Base-by-base conservation (phyloP, 1,139 yeast species). In the Yamadazyma diospyri region DNA sequence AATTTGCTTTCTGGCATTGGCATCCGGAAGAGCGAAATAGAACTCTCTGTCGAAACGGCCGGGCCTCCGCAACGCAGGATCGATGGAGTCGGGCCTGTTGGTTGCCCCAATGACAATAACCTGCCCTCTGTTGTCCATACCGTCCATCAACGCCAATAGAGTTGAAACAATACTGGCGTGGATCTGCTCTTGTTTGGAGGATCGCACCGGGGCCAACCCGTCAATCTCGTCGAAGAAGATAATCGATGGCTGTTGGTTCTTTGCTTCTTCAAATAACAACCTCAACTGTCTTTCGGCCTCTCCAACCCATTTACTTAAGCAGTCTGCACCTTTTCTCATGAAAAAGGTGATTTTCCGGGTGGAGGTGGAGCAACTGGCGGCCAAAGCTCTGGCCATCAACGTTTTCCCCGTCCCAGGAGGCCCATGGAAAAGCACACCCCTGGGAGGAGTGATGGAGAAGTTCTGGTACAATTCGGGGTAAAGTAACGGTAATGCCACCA, bases 351-450 rank as follows among this genome's bases (percentile, higher is more conserved):
- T 89, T 48, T 92, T 92, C 39, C 84, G 67, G 27, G 75, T 73
- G 9, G 84, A 79, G 0, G 94, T 78, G 0, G 96, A 84, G 50
- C 96, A 89, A 46, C 95, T 84, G 1, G 97, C 92, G 1, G 98
- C 98, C 33, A 94, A 66, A 0, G 98, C 99, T 41, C 98, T 69
- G 0, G 98, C 98, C 96, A 94, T 88, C 34, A 94, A 70, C 0
- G 99, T 94, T 55, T 94, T 94, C 69, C 99, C 99, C 0, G 98
- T 94, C 45, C 99, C 99, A 1, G 99, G 99, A 4, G 98, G 99
- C 25, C 99, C 99, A 59, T 94, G 98, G 62, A 94, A 94, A 35
- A 94, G 61, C 1, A 94, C 99, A 42, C 99, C 99, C 45, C 98
- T 70, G 11, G 99, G 99, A 2, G 99, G 98, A 0, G 96, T 87